Base-by-base conservation (phyloP, 768 basidiomycete species). In the Pleurotus pulmonarius region DNA sequence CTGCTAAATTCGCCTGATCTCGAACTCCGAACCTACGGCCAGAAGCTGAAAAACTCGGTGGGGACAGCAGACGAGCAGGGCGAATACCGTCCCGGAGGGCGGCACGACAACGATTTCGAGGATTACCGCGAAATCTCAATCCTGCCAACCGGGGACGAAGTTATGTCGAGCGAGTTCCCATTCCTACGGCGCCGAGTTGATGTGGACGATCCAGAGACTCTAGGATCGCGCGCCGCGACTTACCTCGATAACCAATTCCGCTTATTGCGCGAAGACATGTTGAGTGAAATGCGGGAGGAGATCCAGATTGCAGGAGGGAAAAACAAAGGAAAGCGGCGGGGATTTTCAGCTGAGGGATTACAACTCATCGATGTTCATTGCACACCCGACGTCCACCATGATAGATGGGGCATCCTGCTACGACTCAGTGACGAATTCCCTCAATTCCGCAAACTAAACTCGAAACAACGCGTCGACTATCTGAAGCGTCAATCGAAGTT, bases 181-280 rank as follows among this genome's bases (percentile, higher is more conserved):
- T 87, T 83, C 58, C 60, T 85, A 15, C 77, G 82, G 3, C 73
- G 76, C 1, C 73, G 73, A 5, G 60, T 70, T 3, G 66, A 71
- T 5, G 66, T 83, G 0, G 79, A 81, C 3, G 78, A 82, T 52
- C 70, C 78, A 3, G 61, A 70, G 4, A 70, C 68, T 0, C 69
- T 69, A 24, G 63, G 66, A 1, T 65, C 61, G 12, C 76, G 82
- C 3, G 60, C 73, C 4, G 70, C 77, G 0, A 71, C 78, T 8
- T 77, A 87, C 58, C 72, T 87, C 3, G 87, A 88, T 59, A 85
- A 86, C 49, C 83, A 84, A 49, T 88, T 85, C 64, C 78, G 87
- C 7, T 71, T 88, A 15, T 65, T 86, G 8, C 69, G 87, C 6
- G 86, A 87, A 60, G 86, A 85, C 48, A 83, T 85, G 81, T 52